Conservation (phyloP, 495 filamentous ascomycete genomes). For the Penicillium salamii region DNA sequence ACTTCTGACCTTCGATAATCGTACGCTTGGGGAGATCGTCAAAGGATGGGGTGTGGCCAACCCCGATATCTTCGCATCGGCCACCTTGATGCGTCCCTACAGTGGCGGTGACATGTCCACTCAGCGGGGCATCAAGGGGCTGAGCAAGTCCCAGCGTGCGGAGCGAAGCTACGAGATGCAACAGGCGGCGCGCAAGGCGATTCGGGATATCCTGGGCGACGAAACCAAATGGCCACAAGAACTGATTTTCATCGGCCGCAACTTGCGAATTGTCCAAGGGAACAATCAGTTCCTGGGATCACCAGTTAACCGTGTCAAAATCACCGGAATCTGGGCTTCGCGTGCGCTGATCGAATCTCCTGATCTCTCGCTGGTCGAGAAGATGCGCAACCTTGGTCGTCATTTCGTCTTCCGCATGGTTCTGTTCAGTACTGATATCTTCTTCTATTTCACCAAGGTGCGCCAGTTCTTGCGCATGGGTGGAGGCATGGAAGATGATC, state of each 20-base stretch:
- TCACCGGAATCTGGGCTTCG: conserved; percentile 87
- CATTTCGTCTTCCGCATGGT: conserved; percentile 81
- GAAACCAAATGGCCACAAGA: conserved; percentile 91
- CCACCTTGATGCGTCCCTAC: conserved; percentile 87
- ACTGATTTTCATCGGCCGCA: conserved; percentile 92
- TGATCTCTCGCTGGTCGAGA: conserved; percentile 54
- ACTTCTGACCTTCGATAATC: conserved; percentile 90
- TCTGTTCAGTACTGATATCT: conserved; percentile 72
- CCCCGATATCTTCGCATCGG: conserved; percentile 84
- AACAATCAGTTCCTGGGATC: conserved; percentile 85
- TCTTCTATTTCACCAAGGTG: conserved; percentile 77
- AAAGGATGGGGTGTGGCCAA: conserved; percentile 81
- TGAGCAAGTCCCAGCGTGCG: conserved; percentile 49
- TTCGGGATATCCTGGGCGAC: conserved; percentile 81
- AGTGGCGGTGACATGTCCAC: conserved; percentile 73
- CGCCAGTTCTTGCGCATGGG: conserved; percentile 71
- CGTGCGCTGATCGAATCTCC: conserved; percentile 69
- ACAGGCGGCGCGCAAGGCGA: conserved; percentile 73
- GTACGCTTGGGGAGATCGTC: conserved; percentile 68
- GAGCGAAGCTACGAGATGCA: conserved; percentile 80
- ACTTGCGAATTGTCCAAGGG: conserved; percentile 86
- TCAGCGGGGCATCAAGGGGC: conserved; percentile 57
- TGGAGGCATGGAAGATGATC: conserved; percentile 88
- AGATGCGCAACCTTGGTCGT: conserved; percentile 55
- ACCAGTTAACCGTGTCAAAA: conserved; percentile 92